These are phyloP conservation scores for Nemophila menziesii DNA, from an alignment of 257 asterid genomes.

Conservation along the genomic window DNA sequence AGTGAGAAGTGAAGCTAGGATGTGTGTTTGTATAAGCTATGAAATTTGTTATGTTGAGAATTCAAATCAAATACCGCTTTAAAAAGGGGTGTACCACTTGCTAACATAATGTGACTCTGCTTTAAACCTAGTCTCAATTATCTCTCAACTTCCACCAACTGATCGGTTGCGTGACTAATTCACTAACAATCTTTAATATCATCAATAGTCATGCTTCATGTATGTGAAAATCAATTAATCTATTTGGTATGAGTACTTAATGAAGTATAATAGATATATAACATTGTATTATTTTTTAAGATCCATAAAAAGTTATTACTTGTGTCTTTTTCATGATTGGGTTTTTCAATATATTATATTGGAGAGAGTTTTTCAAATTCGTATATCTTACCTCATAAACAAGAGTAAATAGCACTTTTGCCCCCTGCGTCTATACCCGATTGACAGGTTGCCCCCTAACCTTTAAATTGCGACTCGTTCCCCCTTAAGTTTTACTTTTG, in stretches of 20 bases:
- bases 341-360: too few relatives aligned
- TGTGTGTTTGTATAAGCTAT: not conserved
- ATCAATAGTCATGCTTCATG: conserved; percentile 2
- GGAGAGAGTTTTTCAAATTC: too few relatives aligned
- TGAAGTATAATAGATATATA: not conserved
- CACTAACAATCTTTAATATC: conserved; percentile 5
- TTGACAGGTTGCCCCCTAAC: too few relatives aligned
- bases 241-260: not conserved
- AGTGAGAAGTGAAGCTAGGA: not conserved
- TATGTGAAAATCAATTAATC: not conserved
- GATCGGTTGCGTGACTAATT: conserved; percentile 19
- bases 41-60: conserved; percentile 1
- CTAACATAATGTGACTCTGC: conserved; percentile 22
- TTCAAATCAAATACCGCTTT: conserved; percentile 3
- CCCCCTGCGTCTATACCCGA: too few relatives aligned
- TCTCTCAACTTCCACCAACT: conserved; percentile 57
- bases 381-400: too few relatives aligned
- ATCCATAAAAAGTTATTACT: too few relatives aligned
- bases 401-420: too few relatives aligned
- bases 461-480: too few relatives aligned
- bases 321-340: too few relatives aligned
- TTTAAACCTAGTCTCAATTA: conserved; percentile 15
- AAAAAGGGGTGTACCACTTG: conserved; percentile 12
- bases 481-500: too few relatives aligned
- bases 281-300: not conserved